These are phyloP conservation scores for Apophysomyces variabilis DNA, from an alignment of 371 early-diverging fungal genomes.

Conservation along the genomic window DNA sequence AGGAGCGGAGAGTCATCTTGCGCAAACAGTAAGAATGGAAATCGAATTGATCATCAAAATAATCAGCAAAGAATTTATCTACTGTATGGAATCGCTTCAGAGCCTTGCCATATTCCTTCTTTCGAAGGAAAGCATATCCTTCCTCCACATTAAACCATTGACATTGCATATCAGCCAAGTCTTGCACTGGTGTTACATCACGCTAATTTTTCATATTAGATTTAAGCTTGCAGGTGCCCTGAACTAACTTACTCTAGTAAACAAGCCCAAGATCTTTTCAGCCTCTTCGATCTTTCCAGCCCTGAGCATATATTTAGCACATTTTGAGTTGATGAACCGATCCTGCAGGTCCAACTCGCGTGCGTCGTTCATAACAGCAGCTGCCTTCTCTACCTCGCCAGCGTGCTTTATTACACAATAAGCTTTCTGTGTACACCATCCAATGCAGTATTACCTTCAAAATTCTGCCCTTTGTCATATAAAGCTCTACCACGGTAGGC, in stretches of 20 bases:
- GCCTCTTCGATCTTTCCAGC: constrained; percentile 82
- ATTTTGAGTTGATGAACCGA: constrained; percentile 94
- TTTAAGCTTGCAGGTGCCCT: not conserved
- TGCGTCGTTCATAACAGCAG: constrained; percentile 79
- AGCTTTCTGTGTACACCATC: not conserved
- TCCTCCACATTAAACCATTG: constrained; percentile 83
- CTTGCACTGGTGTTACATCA: constrained; percentile 81
- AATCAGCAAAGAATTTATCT: constrained; percentile 81
- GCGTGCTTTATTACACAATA: constrained; percentile 60
- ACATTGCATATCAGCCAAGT: constrained; percentile 91
- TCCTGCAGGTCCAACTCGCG: constrained; percentile 93
- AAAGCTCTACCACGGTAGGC: constrained; percentile 89
- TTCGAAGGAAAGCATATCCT: constrained; percentile 72
- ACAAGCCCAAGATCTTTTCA: constrained; percentile 80
- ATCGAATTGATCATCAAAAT: constrained; percentile 95
- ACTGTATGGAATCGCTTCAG: constrained; percentile 88
- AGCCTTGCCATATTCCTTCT: constrained; percentile 78
- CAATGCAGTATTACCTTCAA: constrained; percentile 63
- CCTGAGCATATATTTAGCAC: constrained; percentile 93
- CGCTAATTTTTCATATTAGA: constrained; percentile 38
- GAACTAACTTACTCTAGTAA: constrained; percentile 61
- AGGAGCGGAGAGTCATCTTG: constrained; percentile 87
- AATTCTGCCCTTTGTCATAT: constrained; percentile 93
- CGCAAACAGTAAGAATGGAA: constrained; percentile 95
- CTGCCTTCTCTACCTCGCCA: constrained; percentile 75